Evolutionary conservation across 2,329 filamentous ascomycete species (phyloP).

Genomic region (Helicocarpus griseus): DNA sequence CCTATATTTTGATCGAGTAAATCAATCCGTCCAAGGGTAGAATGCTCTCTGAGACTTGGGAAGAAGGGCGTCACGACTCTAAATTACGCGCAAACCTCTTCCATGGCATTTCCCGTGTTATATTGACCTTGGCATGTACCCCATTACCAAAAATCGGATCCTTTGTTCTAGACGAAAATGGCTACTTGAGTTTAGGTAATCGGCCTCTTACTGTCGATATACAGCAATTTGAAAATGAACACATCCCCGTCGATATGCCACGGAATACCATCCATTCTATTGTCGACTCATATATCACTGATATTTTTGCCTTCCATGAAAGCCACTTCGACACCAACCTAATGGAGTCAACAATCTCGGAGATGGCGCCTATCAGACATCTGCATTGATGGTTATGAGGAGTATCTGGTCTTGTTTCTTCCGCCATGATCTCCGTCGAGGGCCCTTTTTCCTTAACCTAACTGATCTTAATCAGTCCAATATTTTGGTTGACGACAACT

Average conservation of each 20-base stretch:
- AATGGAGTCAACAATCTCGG: slow-evolving; percentile 18
- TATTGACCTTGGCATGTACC: slow-evolving; percentile 11
- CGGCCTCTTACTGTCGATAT: background rate
- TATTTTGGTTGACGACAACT: slow-evolving; percentile 22
- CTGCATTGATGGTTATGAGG: slow-evolving; percentile 21
- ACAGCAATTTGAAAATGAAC: slow-evolving; percentile 16
- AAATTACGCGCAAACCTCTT: slow-evolving; percentile 15
- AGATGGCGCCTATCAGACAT: slow-evolving; percentile 21
- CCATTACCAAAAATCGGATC: background rate
- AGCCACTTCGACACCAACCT: slow-evolving; percentile 19
- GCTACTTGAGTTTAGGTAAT: background rate
- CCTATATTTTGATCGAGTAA: slow-evolving; percentile 14
- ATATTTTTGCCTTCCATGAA: slow-evolving; percentile 19
- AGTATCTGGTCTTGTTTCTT: slow-evolving; percentile 20
- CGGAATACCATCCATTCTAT: slow-evolving; percentile 15
- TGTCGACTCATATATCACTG: slow-evolving; percentile 18
- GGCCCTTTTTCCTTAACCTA: slow-evolving; percentile 27
- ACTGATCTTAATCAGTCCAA: slow-evolving; percentile 34
- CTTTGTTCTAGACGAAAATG: background rate
- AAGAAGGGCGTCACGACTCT: slow-evolving; percentile 9
- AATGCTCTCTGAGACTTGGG: slow-evolving; percentile 18
- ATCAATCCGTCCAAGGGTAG: slow-evolving; percentile 9
- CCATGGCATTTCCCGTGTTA: slow-evolving; percentile 11
- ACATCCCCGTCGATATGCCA: slow-evolving; percentile 18
- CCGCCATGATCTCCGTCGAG: slow-evolving; percentile 20